These are phyloP conservation scores for Aquanectria penicillioides DNA, from an alignment of 2,329 filamentous ascomycete genomes.

Conservation along the genomic window DNA sequence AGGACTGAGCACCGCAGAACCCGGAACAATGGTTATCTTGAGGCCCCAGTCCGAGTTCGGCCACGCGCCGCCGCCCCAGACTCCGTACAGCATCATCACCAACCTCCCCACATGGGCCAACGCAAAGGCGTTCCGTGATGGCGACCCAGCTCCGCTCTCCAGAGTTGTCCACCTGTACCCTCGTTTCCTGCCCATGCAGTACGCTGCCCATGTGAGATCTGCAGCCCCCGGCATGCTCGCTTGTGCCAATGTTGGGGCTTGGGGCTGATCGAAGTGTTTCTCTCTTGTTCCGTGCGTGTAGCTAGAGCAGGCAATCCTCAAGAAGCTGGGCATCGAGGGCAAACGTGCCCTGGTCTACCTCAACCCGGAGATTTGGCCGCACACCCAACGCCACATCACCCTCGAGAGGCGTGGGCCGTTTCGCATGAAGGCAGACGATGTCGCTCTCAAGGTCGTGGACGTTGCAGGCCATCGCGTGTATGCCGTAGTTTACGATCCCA, in stretches of 20 bases:
- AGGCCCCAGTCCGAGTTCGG: conserved; percentile 53
- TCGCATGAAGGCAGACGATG: conserved; percentile 46
- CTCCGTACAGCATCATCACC: conserved; percentile 57
- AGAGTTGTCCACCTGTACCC: conserved; percentile 57
- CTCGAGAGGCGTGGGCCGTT: conserved; percentile 49
- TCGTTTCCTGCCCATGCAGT: conserved; percentile 55
- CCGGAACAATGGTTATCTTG: conserved; percentile 51
- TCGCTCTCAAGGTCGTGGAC: conserved; percentile 54
- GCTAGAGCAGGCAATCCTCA: conserved; percentile 51
- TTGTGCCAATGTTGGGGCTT: too few relatives aligned
- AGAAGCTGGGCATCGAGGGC: conserved; percentile 41
- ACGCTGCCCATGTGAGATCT: conserved; percentile 45
- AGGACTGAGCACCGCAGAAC: too few relatives aligned
- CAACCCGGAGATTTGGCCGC: conserved; percentile 45
- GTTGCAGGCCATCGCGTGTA: conserved; percentile 55
- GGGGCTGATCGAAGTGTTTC: too few relatives aligned
- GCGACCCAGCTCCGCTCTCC: conserved; percentile 48
- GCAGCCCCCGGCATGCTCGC: too few relatives aligned
- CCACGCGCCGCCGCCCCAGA: conserved; percentile 57
- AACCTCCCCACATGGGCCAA: conserved; percentile 57
- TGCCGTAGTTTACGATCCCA: conserved; percentile 52
- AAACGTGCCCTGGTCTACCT: conserved; percentile 45
- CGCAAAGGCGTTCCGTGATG: conserved; percentile 52
- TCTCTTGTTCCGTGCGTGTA: conserved; percentile 27
- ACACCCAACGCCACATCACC: conserved; percentile 44